phyloP scores from a whole-genome alignment of 1,284 basidiomycete species.

The Ustilago bromivora region DNA sequence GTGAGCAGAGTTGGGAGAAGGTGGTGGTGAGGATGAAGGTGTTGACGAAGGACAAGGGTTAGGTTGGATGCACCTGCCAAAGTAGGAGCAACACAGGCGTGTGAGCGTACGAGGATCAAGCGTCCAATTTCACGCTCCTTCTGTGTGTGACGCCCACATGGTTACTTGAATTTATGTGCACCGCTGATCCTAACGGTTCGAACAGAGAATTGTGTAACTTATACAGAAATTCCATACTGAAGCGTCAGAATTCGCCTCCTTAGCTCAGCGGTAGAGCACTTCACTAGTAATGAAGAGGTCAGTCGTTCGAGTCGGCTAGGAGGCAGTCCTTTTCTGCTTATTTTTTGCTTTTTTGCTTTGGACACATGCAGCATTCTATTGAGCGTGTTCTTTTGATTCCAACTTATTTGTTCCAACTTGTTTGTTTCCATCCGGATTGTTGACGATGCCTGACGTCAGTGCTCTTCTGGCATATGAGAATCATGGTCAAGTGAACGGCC shows the following conservation, averaged over 20 bases:
- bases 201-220: not conserved
- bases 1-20: not conserved
- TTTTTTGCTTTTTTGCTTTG: not conserved
- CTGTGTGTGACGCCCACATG: not conserved
- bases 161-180: not conserved
- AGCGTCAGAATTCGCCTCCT: slow-evolving; percentile 17
- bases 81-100: not conserved
- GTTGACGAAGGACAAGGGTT: not conserved
- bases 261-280: slow-evolving; percentile 60
- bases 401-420: too few relatives aligned
- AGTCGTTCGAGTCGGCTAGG: slow-evolving; percentile 58
- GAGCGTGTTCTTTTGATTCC: not conserved
- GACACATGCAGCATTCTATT: too few relatives aligned
- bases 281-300: slow-evolving; percentile 60
- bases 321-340: slow-evolving; percentile 22
- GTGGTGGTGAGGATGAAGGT: slow-evolving; percentile 2
- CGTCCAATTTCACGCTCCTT: slow-evolving; percentile 1
- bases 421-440: too few relatives aligned
- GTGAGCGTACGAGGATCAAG: slow-evolving; percentile 1
- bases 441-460: not conserved
- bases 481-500: too few relatives aligned
- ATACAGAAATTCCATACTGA: too few relatives aligned
- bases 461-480: not conserved
- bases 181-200: not conserved
- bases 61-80: not conserved